phyloP scores from a whole-genome alignment of 768 basidiomycete genomes.

The Lentinula guzmanii region DNA sequence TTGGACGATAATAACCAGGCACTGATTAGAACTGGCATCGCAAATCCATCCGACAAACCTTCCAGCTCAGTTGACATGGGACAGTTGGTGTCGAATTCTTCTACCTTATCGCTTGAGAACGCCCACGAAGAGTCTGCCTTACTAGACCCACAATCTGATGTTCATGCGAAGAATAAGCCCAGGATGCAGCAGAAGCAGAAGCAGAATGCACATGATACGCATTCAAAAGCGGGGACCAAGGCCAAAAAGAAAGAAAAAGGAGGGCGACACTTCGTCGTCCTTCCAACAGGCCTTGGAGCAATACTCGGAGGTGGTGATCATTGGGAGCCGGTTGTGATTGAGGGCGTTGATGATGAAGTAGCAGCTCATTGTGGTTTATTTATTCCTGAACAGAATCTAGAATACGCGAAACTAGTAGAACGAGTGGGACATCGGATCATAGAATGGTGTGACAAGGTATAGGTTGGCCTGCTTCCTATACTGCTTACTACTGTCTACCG shows the following conservation, averaged over 20 bases:
- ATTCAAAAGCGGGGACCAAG: slow-evolving; percentile 14
- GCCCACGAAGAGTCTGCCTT: slow-evolving; percentile 7
- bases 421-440: slow-evolving; percentile 3
- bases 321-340: slow-evolving; percentile 8
- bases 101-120: neutral
- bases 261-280: slow-evolving; percentile 45
- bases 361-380: slow-evolving; percentile 5
- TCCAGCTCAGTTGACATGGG: neutral
- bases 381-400: slow-evolving; percentile 5
- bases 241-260: slow-evolving; percentile 18
- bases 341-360: slow-evolving; percentile 5
- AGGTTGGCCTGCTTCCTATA: neutral
- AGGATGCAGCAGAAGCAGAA: neutral
- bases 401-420: slow-evolving; percentile 2
- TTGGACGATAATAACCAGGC: slow-evolving; percentile 11
- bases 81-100: neutral
- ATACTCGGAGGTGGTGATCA: slow-evolving; percentile 19
- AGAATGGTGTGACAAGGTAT: slow-evolving; percentile 5
- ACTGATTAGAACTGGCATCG: slow-evolving; percentile 18
- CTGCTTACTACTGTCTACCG: neutral
- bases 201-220: slow-evolving; percentile 15
- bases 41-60: neutral
- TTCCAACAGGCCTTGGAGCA: slow-evolving; percentile 38
- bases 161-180: neutral
- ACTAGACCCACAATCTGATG: neutral